phyloP scores from a whole-genome alignment of 2,329 filamentous ascomycete genomes.

The Alternaria postmessia region DNA sequence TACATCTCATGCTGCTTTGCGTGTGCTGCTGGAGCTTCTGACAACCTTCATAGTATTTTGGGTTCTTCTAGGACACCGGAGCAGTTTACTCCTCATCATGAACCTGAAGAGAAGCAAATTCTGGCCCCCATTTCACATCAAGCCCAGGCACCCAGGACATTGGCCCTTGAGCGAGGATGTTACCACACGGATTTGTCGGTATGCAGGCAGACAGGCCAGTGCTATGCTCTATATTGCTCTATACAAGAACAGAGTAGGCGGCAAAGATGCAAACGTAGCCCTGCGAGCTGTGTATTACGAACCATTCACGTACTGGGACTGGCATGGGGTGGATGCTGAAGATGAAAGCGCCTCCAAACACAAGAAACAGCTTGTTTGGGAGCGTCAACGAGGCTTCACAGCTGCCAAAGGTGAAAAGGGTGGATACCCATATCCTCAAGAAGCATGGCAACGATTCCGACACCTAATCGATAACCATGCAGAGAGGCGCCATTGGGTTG shows the following conservation, averaged over 20 bases:
- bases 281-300: slow-evolving; percentile 23
- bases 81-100: not conserved
- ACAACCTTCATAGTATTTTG: not conserved
- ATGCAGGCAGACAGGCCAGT: slow-evolving; percentile 25
- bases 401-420: slow-evolving; percentile 1
- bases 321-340: slow-evolving; percentile 23
- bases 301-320: slow-evolving; percentile 41
- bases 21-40: not conserved
- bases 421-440: slow-evolving; percentile 17
- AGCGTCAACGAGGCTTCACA: slow-evolving; percentile 24
- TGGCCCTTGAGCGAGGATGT: slow-evolving; percentile 9
- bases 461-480: slow-evolving; percentile 1
- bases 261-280: slow-evolving; percentile 4
- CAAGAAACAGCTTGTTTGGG: slow-evolving; percentile 28
- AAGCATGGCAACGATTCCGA: slow-evolving; percentile 32
- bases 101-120: not conserved
- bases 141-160: not conserved
- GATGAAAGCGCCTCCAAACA: slow-evolving; percentile 1
- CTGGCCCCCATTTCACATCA: not conserved
- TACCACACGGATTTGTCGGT: slow-evolving; percentile 7
- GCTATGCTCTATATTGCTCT: slow-evolving; percentile 22
- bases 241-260: not conserved
- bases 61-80: not conserved
- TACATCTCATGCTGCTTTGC: not conserved
- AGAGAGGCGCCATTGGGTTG: slow-evolving; percentile 24